Conservation (phyloP, 2,329 filamentous ascomycete genomes). For the Trichoderma oligosporum region DNA sequence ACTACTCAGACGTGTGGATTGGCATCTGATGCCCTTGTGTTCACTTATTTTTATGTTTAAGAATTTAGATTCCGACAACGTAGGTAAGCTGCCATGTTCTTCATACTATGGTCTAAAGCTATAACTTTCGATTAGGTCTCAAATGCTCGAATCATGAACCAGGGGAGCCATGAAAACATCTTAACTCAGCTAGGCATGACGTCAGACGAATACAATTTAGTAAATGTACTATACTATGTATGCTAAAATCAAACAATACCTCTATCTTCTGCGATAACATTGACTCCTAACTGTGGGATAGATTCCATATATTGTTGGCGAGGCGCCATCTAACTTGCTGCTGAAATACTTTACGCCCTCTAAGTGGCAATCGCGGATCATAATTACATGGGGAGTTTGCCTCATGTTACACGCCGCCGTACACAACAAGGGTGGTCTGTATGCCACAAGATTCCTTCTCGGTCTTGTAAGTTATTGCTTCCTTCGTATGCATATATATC, state of each 20-base stretch:
- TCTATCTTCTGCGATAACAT: background rate
- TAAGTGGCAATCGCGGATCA: constrained; percentile 40
- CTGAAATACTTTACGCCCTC: constrained; percentile 39
- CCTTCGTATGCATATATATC: too few species aligned
- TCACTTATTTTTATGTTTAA: constrained; percentile 41
- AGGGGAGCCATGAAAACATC: constrained; percentile 39
- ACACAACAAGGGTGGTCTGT: constrained; percentile 37
- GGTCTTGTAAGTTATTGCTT: constrained; percentile 39
- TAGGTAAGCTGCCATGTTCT: background rate
- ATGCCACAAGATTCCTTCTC: constrained; percentile 37
- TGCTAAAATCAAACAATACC: constrained; percentile 9
- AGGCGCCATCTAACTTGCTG: constrained; percentile 40
- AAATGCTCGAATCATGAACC: constrained; percentile 44
- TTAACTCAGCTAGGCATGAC: constrained; percentile 39
- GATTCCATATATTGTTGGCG: constrained; percentile 39
- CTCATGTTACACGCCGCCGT: constrained; percentile 36
- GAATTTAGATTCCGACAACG: constrained; percentile 38
- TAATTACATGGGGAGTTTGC: constrained; percentile 39
- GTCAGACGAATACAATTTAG: constrained; percentile 39
- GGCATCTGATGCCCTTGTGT: constrained; percentile 30
- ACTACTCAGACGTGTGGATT: constrained; percentile 27
- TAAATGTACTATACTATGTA: constrained; percentile 40
- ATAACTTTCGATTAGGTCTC: constrained; percentile 27
- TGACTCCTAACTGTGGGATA: constrained; percentile 14
- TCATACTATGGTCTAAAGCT: too few species aligned